A percentile compares a stretch with the other conserved stretches of the same genome.
These are phyloP conservation scores for Sclerotinia nivalis DNA, from an alignment of 2,329 filamentous ascomycete species.

Conservation along the genomic window DNA sequence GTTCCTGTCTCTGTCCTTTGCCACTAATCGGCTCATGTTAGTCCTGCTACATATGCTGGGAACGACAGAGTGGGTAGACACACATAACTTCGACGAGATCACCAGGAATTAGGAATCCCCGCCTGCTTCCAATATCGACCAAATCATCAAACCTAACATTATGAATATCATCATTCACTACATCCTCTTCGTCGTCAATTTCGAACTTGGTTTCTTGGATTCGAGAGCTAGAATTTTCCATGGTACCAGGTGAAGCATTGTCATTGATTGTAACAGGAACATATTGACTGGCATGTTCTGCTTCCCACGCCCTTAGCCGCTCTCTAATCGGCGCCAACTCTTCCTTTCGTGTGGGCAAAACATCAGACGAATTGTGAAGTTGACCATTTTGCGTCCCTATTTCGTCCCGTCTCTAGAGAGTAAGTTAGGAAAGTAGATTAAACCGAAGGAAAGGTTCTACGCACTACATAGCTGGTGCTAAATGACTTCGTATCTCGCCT, in stretches of 20 bases:
- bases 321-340: constrained; percentile 39
- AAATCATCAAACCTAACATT: constrained; percentile 49
- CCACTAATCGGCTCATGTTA: constrained; percentile 15
- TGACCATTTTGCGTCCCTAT: not conserved
- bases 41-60: not conserved
- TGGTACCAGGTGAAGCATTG: constrained; percentile 17
- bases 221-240: constrained; percentile 26
- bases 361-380: not conserved
- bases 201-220: constrained; percentile 9
- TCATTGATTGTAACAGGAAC: not conserved
- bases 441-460: not conserved
- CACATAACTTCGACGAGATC: constrained; percentile 42
- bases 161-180: constrained; percentile 33
- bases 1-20: constrained; percentile 35
- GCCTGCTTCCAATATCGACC: constrained; percentile 45
- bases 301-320: constrained; percentile 31
- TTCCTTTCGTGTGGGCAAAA: not conserved
- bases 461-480: not conserved
- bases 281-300: constrained; percentile 13
- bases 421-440: not conserved
- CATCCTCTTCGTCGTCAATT: constrained; percentile 31
- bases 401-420: not conserved
- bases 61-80: not conserved
- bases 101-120: constrained; percentile 40
- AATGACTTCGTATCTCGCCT: not conserved